Base-by-base conservation (phyloP, 306 rosid genomes). In the Quercus suber region DNA sequence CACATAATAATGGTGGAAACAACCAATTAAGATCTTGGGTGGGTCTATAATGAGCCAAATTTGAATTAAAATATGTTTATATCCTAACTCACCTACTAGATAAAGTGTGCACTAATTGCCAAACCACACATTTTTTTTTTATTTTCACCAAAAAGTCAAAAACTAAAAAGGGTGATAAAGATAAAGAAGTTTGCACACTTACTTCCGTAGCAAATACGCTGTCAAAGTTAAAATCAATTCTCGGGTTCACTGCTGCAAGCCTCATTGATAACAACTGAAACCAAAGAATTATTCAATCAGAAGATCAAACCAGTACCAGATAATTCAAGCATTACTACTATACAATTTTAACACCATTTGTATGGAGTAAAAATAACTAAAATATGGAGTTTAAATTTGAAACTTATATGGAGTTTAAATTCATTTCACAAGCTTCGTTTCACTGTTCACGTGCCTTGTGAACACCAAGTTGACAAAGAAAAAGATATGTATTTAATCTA, bases 181-280 rank as follows among this genome's bases (percentile, higher is more conserved):
- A 64, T 56, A 17, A 52, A 71, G 35, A 52, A 71, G 35, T 67
- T 85, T 33, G 52, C 23, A 68, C 20, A 45, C 99, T 84, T 86
- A 95, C 99, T 80, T 92, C 99, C 41, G 89, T 78, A 71, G 89
- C 88, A 87, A 91, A 69, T 83, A 95, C 41, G 81, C 84, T 85
- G 79, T 95, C 96, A 35, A 95, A 91, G 87, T 84, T 89, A 87
- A 88, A 90, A 82, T 92, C 97, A 81, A 92, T 84, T 84, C 92
- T 84, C 55, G 99, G 99, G 83, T 91, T 90, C 67, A 90, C 97
- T 77, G 98, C 85, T 6, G 98, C 99, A 52, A 95, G 91, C 82
- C 94, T 92, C 98, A 92, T 95, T 67, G 99, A 95, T 83, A 95
- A 90, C 81, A 92, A 71, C 99, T 95, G 94, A 83, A 91, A 80